Percentiles rank a stretch among this genome's conserved stretches.
These are phyloP conservation scores for Xylaria intraflava DNA, from an alignment of 495 filamentous ascomycete genomes.

Conservation along the genomic window DNA sequence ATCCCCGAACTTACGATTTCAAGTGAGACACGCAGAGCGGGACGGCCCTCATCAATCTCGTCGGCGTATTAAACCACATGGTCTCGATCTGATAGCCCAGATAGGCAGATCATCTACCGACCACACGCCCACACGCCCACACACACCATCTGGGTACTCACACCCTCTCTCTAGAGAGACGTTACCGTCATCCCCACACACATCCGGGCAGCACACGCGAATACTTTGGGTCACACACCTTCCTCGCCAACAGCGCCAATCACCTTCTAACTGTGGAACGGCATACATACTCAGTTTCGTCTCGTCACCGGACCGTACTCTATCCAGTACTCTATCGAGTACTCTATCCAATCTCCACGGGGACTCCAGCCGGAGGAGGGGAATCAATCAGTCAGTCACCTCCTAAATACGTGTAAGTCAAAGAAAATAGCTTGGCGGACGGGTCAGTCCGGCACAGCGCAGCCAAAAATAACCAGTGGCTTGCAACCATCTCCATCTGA, in stretches of 20 bases:
- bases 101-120: background rate
- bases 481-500: background rate
- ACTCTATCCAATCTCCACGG: background rate
- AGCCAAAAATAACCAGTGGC: background rate
- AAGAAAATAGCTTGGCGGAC: background rate
- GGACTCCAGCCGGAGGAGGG: background rate
- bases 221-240: slow-evolving; percentile 1
- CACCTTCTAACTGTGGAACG: slow-evolving; percentile 2
- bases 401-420: no score
- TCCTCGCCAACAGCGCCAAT: slow-evolving; percentile 9
- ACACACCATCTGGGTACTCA: background rate
- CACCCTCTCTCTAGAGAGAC: background rate
- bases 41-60: slow-evolving; percentile 10
- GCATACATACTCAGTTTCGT: background rate
- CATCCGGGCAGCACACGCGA: slow-evolving; percentile 5
- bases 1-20: background rate
- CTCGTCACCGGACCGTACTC: slow-evolving; percentile 6
- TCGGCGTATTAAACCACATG: slow-evolving; percentile 6
- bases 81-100: background rate
- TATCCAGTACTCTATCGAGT: background rate
- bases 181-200: slow-evolving; percentile 5
- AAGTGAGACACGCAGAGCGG: slow-evolving; percentile 13
- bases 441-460: background rate
- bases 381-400: no score
- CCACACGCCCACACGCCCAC: background rate